Percentiles rank a stretch among this genome's conserved stretches.
Conservation (phyloP, 1,139 yeast species). For the Saccharomyces uvarum region DNA sequence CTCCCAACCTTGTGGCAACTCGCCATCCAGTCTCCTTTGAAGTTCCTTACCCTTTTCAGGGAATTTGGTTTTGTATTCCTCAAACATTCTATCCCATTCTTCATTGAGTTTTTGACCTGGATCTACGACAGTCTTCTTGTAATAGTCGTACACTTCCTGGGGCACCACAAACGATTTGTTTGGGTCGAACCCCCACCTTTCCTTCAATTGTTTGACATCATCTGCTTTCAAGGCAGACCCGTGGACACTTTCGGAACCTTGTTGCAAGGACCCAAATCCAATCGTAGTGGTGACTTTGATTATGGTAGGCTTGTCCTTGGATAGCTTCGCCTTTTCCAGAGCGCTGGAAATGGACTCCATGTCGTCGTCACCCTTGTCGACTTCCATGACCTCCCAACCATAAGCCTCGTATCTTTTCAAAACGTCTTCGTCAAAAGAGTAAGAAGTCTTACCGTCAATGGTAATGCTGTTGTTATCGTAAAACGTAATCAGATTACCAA, state of each 20-base stretch:
- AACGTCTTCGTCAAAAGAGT: conserved; percentile 93
- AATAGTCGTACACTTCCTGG: conserved; percentile 68
- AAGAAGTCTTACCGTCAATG: conserved; percentile 86
- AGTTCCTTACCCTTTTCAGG: conserved; percentile 77
- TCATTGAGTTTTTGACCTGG: conserved; percentile 59
- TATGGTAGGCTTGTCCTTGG: conserved; percentile 74
- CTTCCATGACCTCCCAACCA: conserved; percentile 85
- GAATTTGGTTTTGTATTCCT: conserved; percentile 56
- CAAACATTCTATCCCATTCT: conserved; percentile 64
- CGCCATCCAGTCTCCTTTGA: conserved; percentile 68
- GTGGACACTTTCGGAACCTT: conserved; percentile 90
- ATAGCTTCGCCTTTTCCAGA: conserved; percentile 59
- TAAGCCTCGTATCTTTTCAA: conserved; percentile 77
- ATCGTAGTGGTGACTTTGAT: conserved; percentile 85
- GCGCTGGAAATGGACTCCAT: conserved; percentile 66
- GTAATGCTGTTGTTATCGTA: conserved; percentile 97
- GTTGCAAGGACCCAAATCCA: conserved; percentile 82
- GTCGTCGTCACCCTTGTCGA: conserved; percentile 76
- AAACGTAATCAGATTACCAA: conserved; percentile 88
- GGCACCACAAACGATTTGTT: conserved; percentile 71
- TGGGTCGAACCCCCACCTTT: conserved; percentile 81
- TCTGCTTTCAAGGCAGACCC: conserved; percentile 95
- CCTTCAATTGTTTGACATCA: conserved; percentile 82
- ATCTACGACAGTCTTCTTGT: conserved; percentile 48
- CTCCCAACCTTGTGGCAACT: conserved; percentile 82